Evolutionary conservation across 257 asterid species (phyloP).

Genomic region (Solanum sparsipilum): DNA sequence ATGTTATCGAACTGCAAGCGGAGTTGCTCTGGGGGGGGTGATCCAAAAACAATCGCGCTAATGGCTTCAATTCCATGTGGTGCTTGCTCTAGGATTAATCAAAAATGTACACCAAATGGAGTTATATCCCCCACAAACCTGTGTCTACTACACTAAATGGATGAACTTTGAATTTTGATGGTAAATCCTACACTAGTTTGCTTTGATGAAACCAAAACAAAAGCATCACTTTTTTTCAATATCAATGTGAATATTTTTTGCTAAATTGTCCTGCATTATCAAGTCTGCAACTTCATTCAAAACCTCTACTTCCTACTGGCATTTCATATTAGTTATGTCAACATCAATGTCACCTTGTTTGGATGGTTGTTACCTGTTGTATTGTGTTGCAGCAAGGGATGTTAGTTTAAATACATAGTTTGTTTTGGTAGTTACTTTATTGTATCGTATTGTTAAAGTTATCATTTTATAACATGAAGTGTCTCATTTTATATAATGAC

Average conservation of each 20-base stretch:
- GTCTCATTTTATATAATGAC: no score
- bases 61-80: conserved; percentile 73
- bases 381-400: background rate
- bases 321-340: background rate
- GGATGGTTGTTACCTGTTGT: background rate
- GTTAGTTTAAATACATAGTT: background rate
- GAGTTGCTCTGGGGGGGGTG: background rate
- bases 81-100: conserved; percentile 40
- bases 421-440: background rate
- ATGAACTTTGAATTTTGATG: conserved; percentile 25
- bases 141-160: conserved; percentile 60
- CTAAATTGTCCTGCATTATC: conserved; percentile 58
- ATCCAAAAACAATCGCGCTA: conserved; percentile 18
- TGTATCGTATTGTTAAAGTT: background rate
- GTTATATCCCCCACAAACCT: conserved; percentile 51
- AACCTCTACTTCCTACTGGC: no score
- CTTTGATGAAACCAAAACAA: background rate
- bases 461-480: no score
- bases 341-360: no score
- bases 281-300: background rate
- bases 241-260: conserved; percentile 70
- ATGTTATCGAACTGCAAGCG: conserved; percentile 36
- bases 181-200: background rate
- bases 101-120: conserved; percentile 49
- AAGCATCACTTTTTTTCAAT: conserved; percentile 9